Conservation (phyloP, 208 protist species). For the Tritrichomonas musculus region DNA sequence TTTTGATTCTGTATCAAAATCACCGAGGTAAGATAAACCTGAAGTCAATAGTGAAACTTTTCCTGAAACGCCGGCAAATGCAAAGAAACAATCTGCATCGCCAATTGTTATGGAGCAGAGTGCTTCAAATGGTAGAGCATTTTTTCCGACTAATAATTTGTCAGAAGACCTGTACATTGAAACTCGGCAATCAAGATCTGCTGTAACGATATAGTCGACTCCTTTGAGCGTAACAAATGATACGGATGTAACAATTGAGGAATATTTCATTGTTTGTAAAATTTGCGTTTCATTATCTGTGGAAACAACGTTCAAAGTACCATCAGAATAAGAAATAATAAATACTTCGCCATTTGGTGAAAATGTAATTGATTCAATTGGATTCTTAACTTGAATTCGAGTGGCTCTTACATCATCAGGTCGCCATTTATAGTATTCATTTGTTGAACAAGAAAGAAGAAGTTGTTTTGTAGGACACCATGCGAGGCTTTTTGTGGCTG, state of each 20-base stretch:
- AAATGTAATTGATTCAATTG: conserved; percentile 6
- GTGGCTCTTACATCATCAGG: background rate
- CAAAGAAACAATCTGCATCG: background rate
- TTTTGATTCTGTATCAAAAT: background rate
- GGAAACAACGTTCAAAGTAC: background rate
- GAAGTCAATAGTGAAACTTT: conserved; percentile 23
- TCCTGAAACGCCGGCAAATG: conserved; percentile 4
- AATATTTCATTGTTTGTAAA: conserved; percentile 10
- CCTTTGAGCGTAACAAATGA: background rate
- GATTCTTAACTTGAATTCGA: background rate
- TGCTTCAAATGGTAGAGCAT: background rate
- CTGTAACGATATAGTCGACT: background rate
- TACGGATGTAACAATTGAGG: background rate
- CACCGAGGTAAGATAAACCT: background rate
- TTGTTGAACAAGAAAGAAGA: background rate
- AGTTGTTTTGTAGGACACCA: background rate
- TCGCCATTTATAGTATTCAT: background rate
- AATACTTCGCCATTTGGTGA: background rate
- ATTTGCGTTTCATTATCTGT: background rate
- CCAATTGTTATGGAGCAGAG: background rate
- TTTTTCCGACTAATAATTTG: conserved; percentile 15
- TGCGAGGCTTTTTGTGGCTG: background rate
- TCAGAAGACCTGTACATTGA: background rate
- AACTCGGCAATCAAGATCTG: conserved; percentile 18
- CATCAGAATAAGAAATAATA: background rate